Evolutionary conservation across 495 filamentous ascomycete genomes (phyloP).

Genomic region (Penicillium soppii): DNA sequence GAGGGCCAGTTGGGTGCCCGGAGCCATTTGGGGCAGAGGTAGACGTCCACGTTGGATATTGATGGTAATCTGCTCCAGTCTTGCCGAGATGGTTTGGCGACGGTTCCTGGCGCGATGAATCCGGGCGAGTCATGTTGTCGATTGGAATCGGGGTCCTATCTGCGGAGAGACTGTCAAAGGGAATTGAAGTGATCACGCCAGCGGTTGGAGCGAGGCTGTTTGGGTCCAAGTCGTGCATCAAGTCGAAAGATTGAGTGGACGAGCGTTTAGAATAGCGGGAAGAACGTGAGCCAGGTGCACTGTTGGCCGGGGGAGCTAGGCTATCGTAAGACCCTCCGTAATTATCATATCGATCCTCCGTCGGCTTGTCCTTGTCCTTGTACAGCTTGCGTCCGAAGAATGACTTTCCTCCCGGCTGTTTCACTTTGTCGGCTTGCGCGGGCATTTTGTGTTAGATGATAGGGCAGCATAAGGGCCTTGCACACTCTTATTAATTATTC

Average conservation of each 20-base stretch:
- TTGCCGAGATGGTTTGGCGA: conserved; percentile 81
- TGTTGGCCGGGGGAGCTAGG: conserved; percentile 46
- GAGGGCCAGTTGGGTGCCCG: conserved; percentile 60
- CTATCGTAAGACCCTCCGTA: conserved; percentile 51
- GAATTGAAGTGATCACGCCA: conserved; percentile 87
- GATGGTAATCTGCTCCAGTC: conserved; percentile 76
- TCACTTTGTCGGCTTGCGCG: conserved; percentile 71
- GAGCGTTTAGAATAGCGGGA: conserved; percentile 80
- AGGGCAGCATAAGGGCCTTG: conserved; percentile 41
- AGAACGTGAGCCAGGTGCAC: conserved; percentile 64
- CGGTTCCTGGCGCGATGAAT: conserved; percentile 68
- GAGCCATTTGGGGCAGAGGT: conserved; percentile 40
- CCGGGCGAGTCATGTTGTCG: conserved; percentile 71
- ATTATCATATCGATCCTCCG: conserved; percentile 54
- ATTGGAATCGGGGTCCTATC: conserved; percentile 73
- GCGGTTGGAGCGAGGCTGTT: conserved; percentile 67
- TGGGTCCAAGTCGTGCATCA: conserved; percentile 45
- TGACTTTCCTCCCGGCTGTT: conserved; percentile 80
- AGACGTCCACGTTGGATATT: conserved; percentile 77
- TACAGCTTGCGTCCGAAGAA: conserved; percentile 79
- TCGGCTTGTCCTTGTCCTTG: conserved; percentile 74
- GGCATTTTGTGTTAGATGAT: conserved; percentile 49
- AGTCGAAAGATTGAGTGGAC: conserved; percentile 72
- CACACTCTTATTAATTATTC: conserved; percentile 2
- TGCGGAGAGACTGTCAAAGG: conserved; percentile 72